These are phyloP conservation scores for Leucosporidium yakuticum DNA, from an alignment of 768 basidiomycete species.

Conservation along the genomic window DNA sequence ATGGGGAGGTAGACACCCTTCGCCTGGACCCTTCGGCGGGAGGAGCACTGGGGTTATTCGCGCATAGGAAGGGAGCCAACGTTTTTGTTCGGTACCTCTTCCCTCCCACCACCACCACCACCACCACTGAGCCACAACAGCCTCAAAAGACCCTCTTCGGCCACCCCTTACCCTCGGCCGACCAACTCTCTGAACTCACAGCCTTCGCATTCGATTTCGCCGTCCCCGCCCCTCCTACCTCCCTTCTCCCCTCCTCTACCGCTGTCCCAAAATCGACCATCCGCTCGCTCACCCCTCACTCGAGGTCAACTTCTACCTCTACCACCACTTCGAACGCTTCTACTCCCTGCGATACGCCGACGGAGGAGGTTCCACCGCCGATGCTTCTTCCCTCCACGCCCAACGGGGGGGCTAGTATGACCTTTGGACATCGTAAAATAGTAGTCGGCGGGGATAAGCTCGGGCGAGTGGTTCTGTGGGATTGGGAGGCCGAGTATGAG, in stretches of 20 bases:
- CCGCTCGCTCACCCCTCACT: background rate
- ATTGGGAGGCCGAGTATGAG: conserved; percentile 16
- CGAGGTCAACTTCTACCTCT: background rate
- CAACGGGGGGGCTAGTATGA: background rate
- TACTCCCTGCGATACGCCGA: background rate
- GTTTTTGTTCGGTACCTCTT: conserved; percentile 12
- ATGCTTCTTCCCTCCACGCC: background rate
- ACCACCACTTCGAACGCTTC: background rate
- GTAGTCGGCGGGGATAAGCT: conserved; percentile 16
- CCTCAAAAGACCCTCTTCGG: conserved; percentile 6
- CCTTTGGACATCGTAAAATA: conserved; percentile 23
- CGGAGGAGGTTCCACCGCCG: no score
- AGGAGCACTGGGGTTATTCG: background rate
- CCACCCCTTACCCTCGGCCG: background rate
- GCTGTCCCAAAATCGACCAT: no score
- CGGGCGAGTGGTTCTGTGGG: conserved; percentile 25
- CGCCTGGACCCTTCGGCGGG: background rate
- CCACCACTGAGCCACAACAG: background rate
- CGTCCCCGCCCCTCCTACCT: background rate
- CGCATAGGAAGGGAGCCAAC: background rate
- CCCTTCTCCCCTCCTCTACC: background rate
- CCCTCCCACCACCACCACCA: background rate
- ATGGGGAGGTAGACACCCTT: conserved; percentile 1
- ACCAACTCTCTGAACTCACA: conserved; percentile 14
- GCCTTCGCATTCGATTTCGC: conserved; percentile 30